Evolutionary conservation across 2,329 filamentous ascomycete genomes (phyloP), one percentile per base, ranked within the genome.

Genomic region (Pestalotiopsis sp.): DNA sequence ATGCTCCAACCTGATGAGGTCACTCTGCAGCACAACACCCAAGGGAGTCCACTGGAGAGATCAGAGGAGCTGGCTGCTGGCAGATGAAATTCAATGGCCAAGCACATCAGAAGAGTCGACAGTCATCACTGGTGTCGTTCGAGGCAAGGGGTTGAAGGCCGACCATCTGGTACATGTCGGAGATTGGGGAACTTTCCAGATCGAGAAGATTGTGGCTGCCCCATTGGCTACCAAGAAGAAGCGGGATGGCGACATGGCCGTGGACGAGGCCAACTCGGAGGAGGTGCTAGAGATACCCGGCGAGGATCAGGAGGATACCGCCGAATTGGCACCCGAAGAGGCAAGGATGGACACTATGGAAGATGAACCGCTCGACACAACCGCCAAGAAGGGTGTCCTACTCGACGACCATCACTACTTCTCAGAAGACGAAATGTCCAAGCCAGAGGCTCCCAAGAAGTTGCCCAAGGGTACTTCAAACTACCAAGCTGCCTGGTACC

Each of bases 341-440:
- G 87, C 90, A 3, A 84, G 88, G 68, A 96, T 97, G 93, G 79
- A 77, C 38, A 78, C 85, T 24, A 80, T 75, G 9, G 67, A 85
- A 73, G 5, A 83, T 69, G 72, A 86, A 74, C 84, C 84, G 3
- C 81, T 85, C 24, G 79, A 79, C 62, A 77, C 79, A 3, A 82
- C 83, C 1, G 84, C 86, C 57, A 90, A 91, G 76, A 97, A 95
- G 81, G 96, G 95, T 71, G 96, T 99, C 1, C 83, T 99, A 55
- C 85, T 99, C 10, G 96, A 99, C 73, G 95, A 98, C 72, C 95
- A 99, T 78, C 95, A 98, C 78, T 99, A 99, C 79, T 99, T 98
- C 77, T 94, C 94, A 0, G 95, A 98, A 57, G 94, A 96, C 60
- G 91, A 96, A 65, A 83, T 85, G 5, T 84, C 86, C 56, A 84